Evolutionary conservation across 306 rosid species (phyloP), one percentile per base, ranked within the genome.

Genomic region (Purshia tridentata): DNA sequence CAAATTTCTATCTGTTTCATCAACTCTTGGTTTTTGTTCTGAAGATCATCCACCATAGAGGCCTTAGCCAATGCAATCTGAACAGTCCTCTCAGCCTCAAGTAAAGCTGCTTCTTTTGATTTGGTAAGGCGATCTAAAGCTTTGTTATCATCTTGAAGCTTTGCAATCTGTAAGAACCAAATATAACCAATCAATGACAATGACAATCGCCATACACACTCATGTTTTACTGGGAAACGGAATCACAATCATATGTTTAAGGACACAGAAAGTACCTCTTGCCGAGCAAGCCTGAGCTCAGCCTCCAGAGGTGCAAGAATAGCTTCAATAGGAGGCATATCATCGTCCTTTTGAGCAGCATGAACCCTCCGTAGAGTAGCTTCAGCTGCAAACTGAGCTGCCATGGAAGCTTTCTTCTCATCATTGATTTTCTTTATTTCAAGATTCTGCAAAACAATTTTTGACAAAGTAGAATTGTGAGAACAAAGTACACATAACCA

Each of bases 251-350:
- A 29, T 23, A 67, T 72, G 40, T 53, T 70, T 52, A 51, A 78
- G 78, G 51, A 76, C 62, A 35, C 59, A 44, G 54, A n/a, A 42
- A 20, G 69, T 75, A 95, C 99, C 98, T 95, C 99, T 65, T 88
- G 97, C 68, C 95, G 90, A 22, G 99, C 96, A 78, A 95, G 99
- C 90, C 90, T 95, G 70, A 95, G 99, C 80, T 95, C 98, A 74
- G 99, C 99, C 86, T 95, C 99, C 75, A 95, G 81, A 79, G 99
- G 99, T 54, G 99, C 98, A 47, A 95, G 96, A 83, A 95, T 95
- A 80, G 99, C 99, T 77, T 95, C 99, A 16, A 95, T 95, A 61
- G 99, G 99, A 76, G 99, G 99, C 99, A 95, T 95, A 85, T 95
- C 99, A 76, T 95, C 99, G 80, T 95, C 99, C 89, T 95, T 95